phyloP scores from a whole-genome alignment of 768 basidiomycete genomes.

The Russula vinacea region DNA sequence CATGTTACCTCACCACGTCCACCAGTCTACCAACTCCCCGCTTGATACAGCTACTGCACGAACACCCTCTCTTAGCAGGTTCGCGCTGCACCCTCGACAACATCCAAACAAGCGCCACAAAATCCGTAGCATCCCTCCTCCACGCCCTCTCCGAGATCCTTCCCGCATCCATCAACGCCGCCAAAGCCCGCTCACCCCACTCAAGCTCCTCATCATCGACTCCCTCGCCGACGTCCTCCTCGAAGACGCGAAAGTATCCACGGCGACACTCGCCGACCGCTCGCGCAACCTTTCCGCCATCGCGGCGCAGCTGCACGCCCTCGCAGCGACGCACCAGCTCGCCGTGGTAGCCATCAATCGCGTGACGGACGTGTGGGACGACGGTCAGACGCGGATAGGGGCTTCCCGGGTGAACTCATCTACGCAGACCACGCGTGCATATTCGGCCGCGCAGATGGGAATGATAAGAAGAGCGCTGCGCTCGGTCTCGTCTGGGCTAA shows the following conservation, averaged over 20 bases:
- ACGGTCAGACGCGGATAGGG: conserved; percentile 31
- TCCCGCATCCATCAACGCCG: conserved; percentile 48
- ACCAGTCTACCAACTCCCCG: conserved; percentile 65
- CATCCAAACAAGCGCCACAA: conserved; percentile 59
- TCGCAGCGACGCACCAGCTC: conserved; percentile 61
- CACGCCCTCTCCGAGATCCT: conserved; percentile 54
- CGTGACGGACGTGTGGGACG: conserved; percentile 73
- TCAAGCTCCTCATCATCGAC: conserved; percentile 83
- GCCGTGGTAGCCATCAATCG: conserved; percentile 88
- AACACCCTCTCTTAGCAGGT: conserved; percentile 47
- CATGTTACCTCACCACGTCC: conserved; percentile 77
- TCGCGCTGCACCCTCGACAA: conserved; percentile 48
- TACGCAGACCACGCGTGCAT: conserved; percentile 74
- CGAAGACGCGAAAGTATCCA: conserved; percentile 50
- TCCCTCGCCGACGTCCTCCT: conserved; percentile 85
- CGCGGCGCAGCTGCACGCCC: conserved; percentile 62
- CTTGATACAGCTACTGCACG: conserved; percentile 59
- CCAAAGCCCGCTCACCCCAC: conserved; percentile 46
- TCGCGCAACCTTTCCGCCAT: conserved; percentile 66
- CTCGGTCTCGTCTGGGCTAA: conserved; percentile 94
- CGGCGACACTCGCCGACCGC: conserved; percentile 65
- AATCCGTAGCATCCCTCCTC: conserved; percentile 52
- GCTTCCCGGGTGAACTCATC: conserved; percentile 41
- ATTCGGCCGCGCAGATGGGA: conserved; percentile 64
- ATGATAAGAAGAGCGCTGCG: conserved; percentile 64